Percentiles rank a stretch among this genome's conserved stretches.
Conservation (phyloP, 2,329 filamentous ascomycete genomes). For the Gnomoniopsis smithogilvyi region DNA sequence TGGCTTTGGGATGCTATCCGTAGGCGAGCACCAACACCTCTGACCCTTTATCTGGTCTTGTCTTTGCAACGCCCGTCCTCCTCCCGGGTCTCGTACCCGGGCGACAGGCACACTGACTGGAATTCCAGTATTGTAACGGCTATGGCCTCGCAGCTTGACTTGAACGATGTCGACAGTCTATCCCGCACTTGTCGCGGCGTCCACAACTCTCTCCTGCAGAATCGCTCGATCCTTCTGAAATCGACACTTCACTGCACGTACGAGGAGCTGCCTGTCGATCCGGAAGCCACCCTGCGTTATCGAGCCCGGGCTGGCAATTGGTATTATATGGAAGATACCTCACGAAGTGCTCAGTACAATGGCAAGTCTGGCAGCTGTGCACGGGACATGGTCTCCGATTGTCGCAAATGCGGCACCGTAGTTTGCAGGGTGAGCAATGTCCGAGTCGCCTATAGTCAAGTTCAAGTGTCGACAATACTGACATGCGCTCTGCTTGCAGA, state of each 20-base stretch:
- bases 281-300: constrained; percentile 55
- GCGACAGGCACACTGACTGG: constrained; percentile 17
- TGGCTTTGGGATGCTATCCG: constrained; percentile 66
- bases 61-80: constrained; percentile 21
- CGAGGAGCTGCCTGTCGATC: constrained; percentile 56
- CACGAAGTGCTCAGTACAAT: constrained; percentile 42
- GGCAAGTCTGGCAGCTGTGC: constrained; percentile 79
- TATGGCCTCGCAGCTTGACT: constrained; percentile 74
- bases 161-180: constrained; percentile 82
- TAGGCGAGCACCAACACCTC: constrained; percentile 43
- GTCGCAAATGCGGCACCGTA: constrained; percentile 70
- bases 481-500: constrained; percentile 51
- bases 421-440: constrained; percentile 80
- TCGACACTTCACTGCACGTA: constrained; percentile 79
- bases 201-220: constrained; percentile 73
- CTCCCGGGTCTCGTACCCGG: constrained; percentile 11
- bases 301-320: constrained; percentile 56
- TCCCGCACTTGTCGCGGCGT: constrained; percentile 79
- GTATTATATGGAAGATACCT: constrained; percentile 56
- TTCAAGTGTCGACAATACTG: constrained; percentile 1
- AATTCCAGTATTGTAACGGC: constrained; percentile 67
- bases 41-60: constrained; percentile 16
- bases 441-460: neutral
- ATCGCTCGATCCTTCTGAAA: constrained; percentile 67
- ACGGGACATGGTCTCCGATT: constrained; percentile 80